These are phyloP conservation scores for Tremella yokohamensis DNA, from an alignment of 768 basidiomycete species.

Conservation along the genomic window DNA sequence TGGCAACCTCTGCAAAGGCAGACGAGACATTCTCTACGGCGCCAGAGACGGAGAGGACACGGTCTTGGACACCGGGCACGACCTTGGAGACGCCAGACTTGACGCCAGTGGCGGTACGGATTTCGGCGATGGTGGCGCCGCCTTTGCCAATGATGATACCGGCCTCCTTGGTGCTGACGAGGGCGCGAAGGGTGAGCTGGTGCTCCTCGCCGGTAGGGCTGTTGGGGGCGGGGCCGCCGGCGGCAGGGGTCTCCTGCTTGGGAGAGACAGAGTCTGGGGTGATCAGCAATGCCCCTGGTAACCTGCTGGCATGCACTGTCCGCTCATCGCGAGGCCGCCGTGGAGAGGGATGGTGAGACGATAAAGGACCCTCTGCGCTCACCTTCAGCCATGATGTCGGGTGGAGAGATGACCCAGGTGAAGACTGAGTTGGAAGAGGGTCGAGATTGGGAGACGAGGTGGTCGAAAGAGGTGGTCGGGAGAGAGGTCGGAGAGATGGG, in stretches of 20 bases:
- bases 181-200: conserved; percentile 76
- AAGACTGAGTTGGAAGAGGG: background rate
- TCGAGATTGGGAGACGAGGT: background rate
- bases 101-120: conserved; percentile 91
- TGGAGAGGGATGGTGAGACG: too few relatives aligned
- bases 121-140: conserved; percentile 95
- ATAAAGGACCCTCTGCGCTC: too few relatives aligned
- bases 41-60: conserved; percentile 90
- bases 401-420: background rate
- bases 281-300: too few relatives aligned
- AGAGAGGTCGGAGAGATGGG: background rate
- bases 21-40: conserved; percentile 88
- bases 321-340: too few relatives aligned
- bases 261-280: conserved; percentile 34
- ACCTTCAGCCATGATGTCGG: conserved; percentile 2
- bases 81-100: conserved; percentile 99
- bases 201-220: conserved; percentile 24
- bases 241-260: conserved; percentile 22
- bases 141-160: conserved; percentile 61
- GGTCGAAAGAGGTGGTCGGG: background rate
- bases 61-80: conserved; percentile 94
- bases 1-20: conserved; percentile 92
- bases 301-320: too few relatives aligned
- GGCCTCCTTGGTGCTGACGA: conserved; percentile 88
- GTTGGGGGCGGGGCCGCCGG: background rate